Evolutionary conservation across 176 grass and related monocot genomes (phyloP).

Genomic region (Stipa capillata): DNA sequence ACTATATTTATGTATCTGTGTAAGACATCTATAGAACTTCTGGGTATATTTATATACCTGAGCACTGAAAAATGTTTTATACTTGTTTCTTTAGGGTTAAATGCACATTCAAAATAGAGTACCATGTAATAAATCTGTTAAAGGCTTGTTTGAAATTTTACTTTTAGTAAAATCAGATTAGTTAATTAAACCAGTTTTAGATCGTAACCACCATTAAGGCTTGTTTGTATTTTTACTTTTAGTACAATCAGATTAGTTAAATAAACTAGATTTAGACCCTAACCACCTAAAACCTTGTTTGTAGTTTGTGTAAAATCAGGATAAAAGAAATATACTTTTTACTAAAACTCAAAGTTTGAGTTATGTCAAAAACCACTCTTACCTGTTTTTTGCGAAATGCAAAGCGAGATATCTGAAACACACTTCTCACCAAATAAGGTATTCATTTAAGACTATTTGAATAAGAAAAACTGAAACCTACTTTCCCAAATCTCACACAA

Average conservation of each 20-base stretch:
- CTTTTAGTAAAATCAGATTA: not conserved
- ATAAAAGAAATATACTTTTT: not conserved
- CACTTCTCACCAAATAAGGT: too few relatives aligned
- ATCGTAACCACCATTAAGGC: too few relatives aligned
- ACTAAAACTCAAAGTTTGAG: not conserved
- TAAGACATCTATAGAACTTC: not conserved
- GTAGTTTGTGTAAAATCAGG: not conserved
- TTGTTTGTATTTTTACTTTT: too few relatives aligned
- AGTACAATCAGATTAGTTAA: too few relatives aligned
- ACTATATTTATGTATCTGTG: not conserved
- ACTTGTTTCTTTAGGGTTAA: not conserved
- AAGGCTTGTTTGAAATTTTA: not conserved
- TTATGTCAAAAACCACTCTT: not conserved
- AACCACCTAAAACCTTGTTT: not conserved
- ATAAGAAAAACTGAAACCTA: too few relatives aligned
- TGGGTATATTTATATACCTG: not conserved
- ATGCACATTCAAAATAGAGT: conserved; percentile 1
- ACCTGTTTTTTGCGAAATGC: not conserved
- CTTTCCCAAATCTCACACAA: not conserved
- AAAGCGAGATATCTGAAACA: not conserved
- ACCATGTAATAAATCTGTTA: not conserved
- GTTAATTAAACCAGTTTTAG: too few relatives aligned
- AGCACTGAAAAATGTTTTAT: not conserved
- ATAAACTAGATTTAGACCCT: not conserved
- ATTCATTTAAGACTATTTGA: too few relatives aligned